Base-by-base conservation (phyloP, 257 asterid genomes). In the Avicennia marina region DNA sequence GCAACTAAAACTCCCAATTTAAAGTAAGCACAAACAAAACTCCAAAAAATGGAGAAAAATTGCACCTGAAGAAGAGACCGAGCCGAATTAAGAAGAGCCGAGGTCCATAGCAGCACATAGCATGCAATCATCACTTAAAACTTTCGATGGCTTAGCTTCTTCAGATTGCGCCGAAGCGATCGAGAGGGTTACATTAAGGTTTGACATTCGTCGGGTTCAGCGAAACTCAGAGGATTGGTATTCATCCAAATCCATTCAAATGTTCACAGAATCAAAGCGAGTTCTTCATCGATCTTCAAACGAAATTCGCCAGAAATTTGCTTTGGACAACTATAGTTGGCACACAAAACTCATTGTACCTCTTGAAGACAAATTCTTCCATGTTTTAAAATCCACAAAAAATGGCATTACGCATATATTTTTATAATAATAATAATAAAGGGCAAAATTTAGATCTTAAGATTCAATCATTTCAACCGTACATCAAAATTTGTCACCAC, bases 31-130 rank as follows among this genome's bases (percentile, higher is more conserved):
- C 33, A n/a, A 26, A 15, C 63, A 17, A 10, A 11, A 52, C 19
- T 52, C 26, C 53, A 34, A 60, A 54, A 61, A 33, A 11, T 0
- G 44, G 45, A 54, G 42, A 51, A 2, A 17, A 58, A 58, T 47
- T 20, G 39, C n/a, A 91, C 98, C 95, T 91, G 98, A 70, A 88
- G 82, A 64, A 70, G 66, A 61, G 90, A 80, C 98, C 95, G 88
- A 4, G 84, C 81, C 43, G 85, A 75, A 67, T 85, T 86, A 38
- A 88, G 76, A 54, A 91, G 72, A 64, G 94, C 82, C 20, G 98
- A 71, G 38, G 73, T 12, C 96, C 96, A 91, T 4, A 91, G 75
- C 41, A 91, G 85, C 19, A 70, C 88, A 58, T 87, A 85, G 78
- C 81, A 85, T 63, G 95, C 86, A 65, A 83, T 83, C 90, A 88